phyloP scores from a whole-genome alignment of 768 basidiomycete species.

The Boletus pseudo-olivaceus region DNA sequence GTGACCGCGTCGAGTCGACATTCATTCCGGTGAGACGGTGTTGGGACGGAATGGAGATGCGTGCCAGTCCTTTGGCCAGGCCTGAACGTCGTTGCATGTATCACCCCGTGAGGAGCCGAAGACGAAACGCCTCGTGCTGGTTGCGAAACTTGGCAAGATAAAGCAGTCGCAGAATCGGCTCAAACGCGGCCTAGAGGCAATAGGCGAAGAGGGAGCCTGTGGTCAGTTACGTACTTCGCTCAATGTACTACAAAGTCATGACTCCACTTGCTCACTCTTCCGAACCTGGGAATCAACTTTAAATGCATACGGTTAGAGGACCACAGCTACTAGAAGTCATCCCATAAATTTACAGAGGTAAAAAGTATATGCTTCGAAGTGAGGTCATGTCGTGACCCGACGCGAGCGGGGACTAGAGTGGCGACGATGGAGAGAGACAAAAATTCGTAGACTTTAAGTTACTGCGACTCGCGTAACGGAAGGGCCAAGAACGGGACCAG shows the following conservation, averaged over 20 bases:
- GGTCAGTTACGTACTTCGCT: background rate
- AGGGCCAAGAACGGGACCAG: too few relatives aligned
- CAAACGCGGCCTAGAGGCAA: background rate
- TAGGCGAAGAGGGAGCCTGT: background rate
- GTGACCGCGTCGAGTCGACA: slow-evolving; percentile 44
- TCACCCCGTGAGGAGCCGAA: background rate
- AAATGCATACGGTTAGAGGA: background rate
- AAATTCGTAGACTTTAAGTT: too few relatives aligned
- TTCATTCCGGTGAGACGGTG: slow-evolving; percentile 43
- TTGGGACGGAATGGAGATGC: slow-evolving; percentile 49
- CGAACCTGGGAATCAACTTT: background rate
- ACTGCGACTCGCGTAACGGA: too few relatives aligned
- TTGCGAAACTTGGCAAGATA: slow-evolving; percentile 1
- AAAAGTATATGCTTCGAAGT: background rate
- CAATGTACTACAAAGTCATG: background rate
- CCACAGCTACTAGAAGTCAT: too few relatives aligned
- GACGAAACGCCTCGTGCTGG: background rate
- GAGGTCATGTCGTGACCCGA: too few relatives aligned
- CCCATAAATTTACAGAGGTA: background rate
- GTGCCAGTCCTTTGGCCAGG: slow-evolving; percentile 46
- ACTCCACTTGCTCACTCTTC: background rate
- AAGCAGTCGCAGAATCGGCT: slow-evolving; percentile 1
- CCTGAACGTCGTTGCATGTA: slow-evolving; percentile 64
- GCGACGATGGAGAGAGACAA: too few relatives aligned
- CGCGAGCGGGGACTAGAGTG: too few relatives aligned